Evolutionary conservation across 2,329 filamentous ascomycete genomes (phyloP).

Genomic region (Ceratocystis ficicola): DNA sequence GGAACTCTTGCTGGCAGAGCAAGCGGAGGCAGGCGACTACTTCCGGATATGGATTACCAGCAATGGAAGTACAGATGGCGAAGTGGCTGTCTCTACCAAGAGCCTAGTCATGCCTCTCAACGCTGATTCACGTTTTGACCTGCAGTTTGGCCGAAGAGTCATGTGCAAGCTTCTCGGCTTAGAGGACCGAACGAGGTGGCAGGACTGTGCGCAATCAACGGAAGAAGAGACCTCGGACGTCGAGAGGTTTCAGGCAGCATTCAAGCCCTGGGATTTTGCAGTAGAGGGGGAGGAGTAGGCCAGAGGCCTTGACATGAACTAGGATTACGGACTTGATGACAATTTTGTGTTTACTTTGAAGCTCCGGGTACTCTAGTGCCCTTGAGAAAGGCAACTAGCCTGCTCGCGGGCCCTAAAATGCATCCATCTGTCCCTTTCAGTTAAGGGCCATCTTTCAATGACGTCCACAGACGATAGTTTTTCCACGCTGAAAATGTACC

Average conservation of each 20-base stretch:
- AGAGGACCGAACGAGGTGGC: constrained; percentile 71
- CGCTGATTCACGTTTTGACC: constrained; percentile 63
- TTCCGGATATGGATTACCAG: constrained; percentile 76
- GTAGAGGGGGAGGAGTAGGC: constrained; percentile 23
- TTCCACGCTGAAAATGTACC: too few relatives aligned
- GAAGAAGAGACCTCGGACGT: constrained; percentile 71
- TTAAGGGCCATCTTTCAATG: too few relatives aligned
- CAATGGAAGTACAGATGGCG: constrained; percentile 41
- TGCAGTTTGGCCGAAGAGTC: constrained; percentile 81
- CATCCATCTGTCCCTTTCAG: too few relatives aligned
- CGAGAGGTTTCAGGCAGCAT: constrained; percentile 65
- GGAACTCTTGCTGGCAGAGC: constrained; percentile 40
- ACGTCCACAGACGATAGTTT: too few relatives aligned
- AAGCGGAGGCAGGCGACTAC: constrained; percentile 48
- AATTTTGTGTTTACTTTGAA: too few relatives aligned
- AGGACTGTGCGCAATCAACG: constrained; percentile 64
- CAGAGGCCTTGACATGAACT: background rate
- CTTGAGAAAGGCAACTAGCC: too few relatives aligned
- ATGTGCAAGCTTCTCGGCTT: constrained; percentile 76
- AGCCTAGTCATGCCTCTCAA: constrained; percentile 64
- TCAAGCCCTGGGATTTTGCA: constrained; percentile 80
- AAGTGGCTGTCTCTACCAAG: constrained; percentile 30
- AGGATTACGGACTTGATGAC: background rate
- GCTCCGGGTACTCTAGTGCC: too few relatives aligned
- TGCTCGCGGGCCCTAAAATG: too few relatives aligned